phyloP scores from a whole-genome alignment of 2,329 filamentous ascomycete genomes.

The Thielaviopsis populi region DNA sequence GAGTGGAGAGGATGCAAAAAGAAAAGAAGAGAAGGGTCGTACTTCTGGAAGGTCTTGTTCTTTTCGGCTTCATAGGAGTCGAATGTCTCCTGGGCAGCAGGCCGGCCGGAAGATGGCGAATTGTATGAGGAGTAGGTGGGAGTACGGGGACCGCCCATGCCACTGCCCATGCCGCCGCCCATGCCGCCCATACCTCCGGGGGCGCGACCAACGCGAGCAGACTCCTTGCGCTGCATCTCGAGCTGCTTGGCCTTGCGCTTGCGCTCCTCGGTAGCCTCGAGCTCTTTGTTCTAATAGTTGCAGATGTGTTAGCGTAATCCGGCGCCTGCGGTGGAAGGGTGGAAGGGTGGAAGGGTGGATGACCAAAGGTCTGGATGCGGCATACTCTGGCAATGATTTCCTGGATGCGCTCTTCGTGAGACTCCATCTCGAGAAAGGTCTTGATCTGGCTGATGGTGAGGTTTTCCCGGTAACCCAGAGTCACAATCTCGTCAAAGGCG shows the following conservation, averaged over 20 bases:
- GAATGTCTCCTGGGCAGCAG: conserved; percentile 65
- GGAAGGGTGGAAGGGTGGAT: neutral
- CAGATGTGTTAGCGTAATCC: conserved; percentile 21
- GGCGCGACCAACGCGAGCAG: conserved; percentile 58
- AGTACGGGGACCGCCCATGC: conserved; percentile 43
- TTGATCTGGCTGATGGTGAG: conserved; percentile 94
- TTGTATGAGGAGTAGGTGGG: conserved; percentile 59
- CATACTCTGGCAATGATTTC: conserved; percentile 85
- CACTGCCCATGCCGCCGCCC: conserved; percentile 15
- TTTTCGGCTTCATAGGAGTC: conserved; percentile 95
- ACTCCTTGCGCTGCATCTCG: conserved; percentile 96
- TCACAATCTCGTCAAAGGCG: conserved; percentile 94
- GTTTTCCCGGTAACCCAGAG: conserved; percentile 90
- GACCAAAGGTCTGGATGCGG: conserved; percentile 15
- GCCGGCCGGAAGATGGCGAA: conserved; percentile 46
- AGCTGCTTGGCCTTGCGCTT: conserved; percentile 98
- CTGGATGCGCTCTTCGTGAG: conserved; percentile 96
- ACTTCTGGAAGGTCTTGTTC: conserved; percentile 80
- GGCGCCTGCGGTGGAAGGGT: neutral
- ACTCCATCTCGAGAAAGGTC: conserved; percentile 98
- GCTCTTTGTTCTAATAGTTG: conserved; percentile 70
- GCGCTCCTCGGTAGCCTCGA: conserved; percentile 94
- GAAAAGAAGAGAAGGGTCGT: conserved; percentile 22
- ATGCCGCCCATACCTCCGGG: conserved; percentile 22
- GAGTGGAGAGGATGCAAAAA: neutral